Evolutionary conservation across 164 flowering plant genomes (phyloP), one percentile per base, ranked within the genome.

Genomic region (Magnolia sinica): DNA sequence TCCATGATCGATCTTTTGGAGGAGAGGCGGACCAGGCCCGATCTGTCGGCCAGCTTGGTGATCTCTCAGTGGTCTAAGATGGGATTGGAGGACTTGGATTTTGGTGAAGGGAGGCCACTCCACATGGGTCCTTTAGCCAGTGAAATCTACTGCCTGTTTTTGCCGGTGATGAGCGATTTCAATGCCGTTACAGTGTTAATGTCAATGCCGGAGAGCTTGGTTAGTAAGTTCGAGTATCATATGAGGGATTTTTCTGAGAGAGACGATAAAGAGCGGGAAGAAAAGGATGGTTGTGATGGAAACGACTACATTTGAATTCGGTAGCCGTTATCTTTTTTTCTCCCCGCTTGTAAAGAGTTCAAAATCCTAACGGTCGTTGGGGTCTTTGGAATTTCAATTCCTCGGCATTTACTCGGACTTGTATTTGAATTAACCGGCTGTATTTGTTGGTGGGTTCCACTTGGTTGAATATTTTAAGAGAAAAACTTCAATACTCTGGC

Each of bases 31-130:
- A 87, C 83, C 5, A 86, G 74, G 77, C 89, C 92, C 0, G 98
- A 95, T 50, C 73, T 93, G 1, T 55, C 87, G 0, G n/a, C 86
- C 10, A 88, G 85, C 22, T 77, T 95, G 76, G 96, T 95, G 0
- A 89, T 95, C 18, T 92, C 98, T 1, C 93, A 89, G 68, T 95
- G 98, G 98, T 82, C 95, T 0, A 92, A 78, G 61, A 71, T 95
- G 61, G 98, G 98, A 16, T 65, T 95, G 50, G 98, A 95, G 79
- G 90, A 90, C 2, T 69, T 92, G 85, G 96, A 95, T 83, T 95
- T 95, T 74, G 98, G 98, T 22, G 84, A 80, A 75, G 98, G 98
- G 58, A 87, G 84, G 80, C 84, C 96, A 0, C 1, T 87, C 63
- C 90, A 90, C 49, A 88, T 95, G 94, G 97, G 98, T 1, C 86